Base-by-base conservation (phyloP, 495 filamentous ascomycete genomes). In the Rhypophila decipiens region DNA sequence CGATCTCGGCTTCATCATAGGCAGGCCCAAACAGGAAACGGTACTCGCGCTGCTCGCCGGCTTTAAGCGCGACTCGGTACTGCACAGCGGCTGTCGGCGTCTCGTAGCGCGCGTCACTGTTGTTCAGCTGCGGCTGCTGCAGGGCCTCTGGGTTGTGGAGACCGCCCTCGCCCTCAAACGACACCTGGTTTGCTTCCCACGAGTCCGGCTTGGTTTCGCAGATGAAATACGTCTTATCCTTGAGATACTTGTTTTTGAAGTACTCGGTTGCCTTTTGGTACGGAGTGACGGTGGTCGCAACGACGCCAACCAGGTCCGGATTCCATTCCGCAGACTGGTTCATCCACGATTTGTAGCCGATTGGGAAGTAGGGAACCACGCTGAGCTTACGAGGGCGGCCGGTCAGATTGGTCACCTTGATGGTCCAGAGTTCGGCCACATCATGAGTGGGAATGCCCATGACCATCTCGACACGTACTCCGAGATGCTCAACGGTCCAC, bases 301-400 rank as follows among this genome's bases (percentile, higher is more conserved):
- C 61, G 9, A 79, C 52, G 31, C 70, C 76, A 23, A 66, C 59
- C 13, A 79, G 58, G 18, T 77, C 67, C 15, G 52, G 10, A 29
- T 68, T 61, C 63, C 69, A 78, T 46, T 75, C 71, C 39, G 70
- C 76, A 24, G 70, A 71, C 53, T 79, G 76, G 60, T 77, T 78
- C 75, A 79, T 79, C 76, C 76, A 79, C 27, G 76, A 78, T 72
- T 76, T 77, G 63, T 77, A 77, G 22, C 76, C 76, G 49, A 78
- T 70, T 38, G 73, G 68, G 63, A 79, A 79, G 55, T 76, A 76
- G 2, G 76, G 75, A 41, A 74, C 76, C 39, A 79, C 63, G 55
- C 72, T 72, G 55, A 79, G 56, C 39, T 61, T 68, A 24, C 76
- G 66, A 4, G 63, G 55, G 13, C 63, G 64, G 35, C 51, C 56